Percentiles rank a stretch among this genome's conserved stretches.
Evolutionary conservation across 495 filamentous ascomycete genomes (phyloP).

Genomic region (Hypoxylon perforatum): DNA sequence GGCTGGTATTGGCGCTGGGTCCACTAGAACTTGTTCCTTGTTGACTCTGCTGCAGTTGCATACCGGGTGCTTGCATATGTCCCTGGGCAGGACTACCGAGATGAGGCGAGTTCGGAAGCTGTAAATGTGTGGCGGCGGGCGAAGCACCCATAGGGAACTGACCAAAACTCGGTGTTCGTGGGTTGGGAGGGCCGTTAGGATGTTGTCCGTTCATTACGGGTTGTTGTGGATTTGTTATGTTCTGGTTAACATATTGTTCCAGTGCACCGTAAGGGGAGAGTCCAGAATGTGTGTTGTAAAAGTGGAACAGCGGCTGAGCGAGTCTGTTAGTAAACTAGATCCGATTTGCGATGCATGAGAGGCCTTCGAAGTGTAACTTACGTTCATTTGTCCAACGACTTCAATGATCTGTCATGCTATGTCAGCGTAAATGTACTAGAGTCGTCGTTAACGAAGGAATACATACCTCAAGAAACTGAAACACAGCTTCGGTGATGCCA

Average conservation of each 20-base stretch:
- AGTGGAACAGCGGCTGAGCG: constrained; percentile 65
- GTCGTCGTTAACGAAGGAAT: not conserved
- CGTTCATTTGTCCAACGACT: constrained; percentile 78
- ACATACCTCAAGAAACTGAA: constrained; percentile 76
- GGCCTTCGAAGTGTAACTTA: constrained; percentile 25
- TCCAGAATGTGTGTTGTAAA: constrained; percentile 66
- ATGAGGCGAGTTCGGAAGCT: constrained; percentile 70
- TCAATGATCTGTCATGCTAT: constrained; percentile 68
- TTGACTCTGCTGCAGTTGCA: constrained; percentile 78
- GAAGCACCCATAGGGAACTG: constrained; percentile 66
- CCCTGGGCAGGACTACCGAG: constrained; percentile 68
- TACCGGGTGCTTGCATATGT: constrained; percentile 70
- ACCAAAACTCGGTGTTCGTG: constrained; percentile 59
- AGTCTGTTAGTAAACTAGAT: constrained; percentile 15
- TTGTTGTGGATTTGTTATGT: constrained; percentile 46
- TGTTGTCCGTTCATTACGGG: constrained; percentile 55
- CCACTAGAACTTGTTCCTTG: constrained; percentile 76
- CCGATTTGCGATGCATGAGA: not conserved
- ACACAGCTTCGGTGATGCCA: constrained; percentile 69
- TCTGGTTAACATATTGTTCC: constrained; percentile 65
- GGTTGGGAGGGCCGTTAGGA: constrained; percentile 43
- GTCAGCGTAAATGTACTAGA: not conserved
- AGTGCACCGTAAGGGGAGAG: constrained; percentile 70
- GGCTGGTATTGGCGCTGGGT: constrained; percentile 85
- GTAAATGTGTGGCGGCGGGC: constrained; percentile 64